Conservation (phyloP, 2,329 filamentous ascomycete species). For the Albophoma yamanashiensis region DNA sequence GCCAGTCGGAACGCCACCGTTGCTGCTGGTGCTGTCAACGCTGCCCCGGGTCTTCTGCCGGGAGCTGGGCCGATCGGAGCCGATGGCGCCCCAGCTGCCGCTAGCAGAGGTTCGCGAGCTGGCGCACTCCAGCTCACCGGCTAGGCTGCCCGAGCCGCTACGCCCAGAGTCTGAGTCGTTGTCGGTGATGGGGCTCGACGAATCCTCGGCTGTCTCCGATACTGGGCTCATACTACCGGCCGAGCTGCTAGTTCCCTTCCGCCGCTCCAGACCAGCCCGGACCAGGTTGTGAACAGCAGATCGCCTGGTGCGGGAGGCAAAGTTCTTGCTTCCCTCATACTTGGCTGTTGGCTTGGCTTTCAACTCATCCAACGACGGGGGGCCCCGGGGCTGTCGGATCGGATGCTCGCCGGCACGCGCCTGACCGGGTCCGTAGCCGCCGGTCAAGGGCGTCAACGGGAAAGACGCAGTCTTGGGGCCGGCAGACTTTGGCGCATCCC, state of each 20-base stretch:
- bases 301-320: conserved; percentile 82
- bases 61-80: conserved; percentile 70
- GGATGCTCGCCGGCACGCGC: conserved; percentile 91
- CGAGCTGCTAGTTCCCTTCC: conserved; percentile 61
- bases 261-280: conserved; percentile 77
- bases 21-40: conserved; percentile 54
- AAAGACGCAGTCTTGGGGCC: conserved; percentile 72
- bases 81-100: conserved; percentile 67
- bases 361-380: conserved; percentile 85
- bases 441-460: conserved; percentile 69
- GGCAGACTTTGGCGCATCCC: conserved; percentile 40
- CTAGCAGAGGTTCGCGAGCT: conserved; percentile 70
- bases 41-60: conserved; percentile 54
- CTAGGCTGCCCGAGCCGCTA: conserved; percentile 70
- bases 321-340: conserved; percentile 96
- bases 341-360: conserved; percentile 82
- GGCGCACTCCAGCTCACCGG: conserved; percentile 58
- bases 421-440: conserved; percentile 86
- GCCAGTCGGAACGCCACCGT: conserved; percentile 25
- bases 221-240: conserved; percentile 78
- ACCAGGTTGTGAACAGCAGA: conserved; percentile 88
- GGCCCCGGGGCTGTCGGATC: conserved; percentile 82
- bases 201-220: conserved; percentile 63
- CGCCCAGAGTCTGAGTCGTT: conserved; percentile 63
- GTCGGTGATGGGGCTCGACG: conserved; percentile 59